Base-by-base conservation (phyloP, 805 yeast genomes). In the Diddensiella caesifluorescens region DNA sequence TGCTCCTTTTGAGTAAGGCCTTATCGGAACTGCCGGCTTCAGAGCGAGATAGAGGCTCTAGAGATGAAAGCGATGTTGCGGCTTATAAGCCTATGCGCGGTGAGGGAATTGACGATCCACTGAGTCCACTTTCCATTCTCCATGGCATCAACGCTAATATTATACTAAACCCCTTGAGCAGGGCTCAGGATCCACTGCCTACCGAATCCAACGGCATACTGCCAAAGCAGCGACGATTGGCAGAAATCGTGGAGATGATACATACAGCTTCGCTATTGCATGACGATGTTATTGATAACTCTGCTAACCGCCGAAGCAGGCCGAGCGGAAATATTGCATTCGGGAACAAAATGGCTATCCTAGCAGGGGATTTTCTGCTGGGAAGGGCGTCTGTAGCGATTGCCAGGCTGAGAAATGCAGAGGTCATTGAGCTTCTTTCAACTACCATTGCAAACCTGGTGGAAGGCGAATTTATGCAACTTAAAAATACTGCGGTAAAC, bases 381-480 rank as follows among this genome's bases (percentile, higher is more conserved):
- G 98, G 96, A 13, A 74, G 98, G 54, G 97, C 98, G 0, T 89
- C 97, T 0, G 97, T 92, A 6, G 89, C 96, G 2, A 80, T 92
- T 50, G 94, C 97, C 9, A 70, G 98, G 47, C 67, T 92, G 38
- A 73, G 97, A 58, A 90, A 92, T 61, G 90, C 96, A n/a, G 97
- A 92, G 67, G 98, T 92, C 35, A 89, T 88, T 45, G 98, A 92
- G 67, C 71, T 92, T 47, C 77, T 92, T 68, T 88, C 97, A 2
- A 90, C 96, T 10, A 83, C 96, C 23, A 92, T 92, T 59, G 98
- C 97, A 9, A 92, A 92, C 60, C 71, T 92, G 46, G 97, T 92
- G 1, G 98, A 92, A 66, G 98, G 98, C 38, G 98, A 92, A 66
- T 90, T 92, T 61, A 92, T 92, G 97, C 98, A 92, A 67, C 75